phyloP scores from a whole-genome alignment of 2,329 filamentous ascomycete species.

The Clarireedia monteithiana region DNA sequence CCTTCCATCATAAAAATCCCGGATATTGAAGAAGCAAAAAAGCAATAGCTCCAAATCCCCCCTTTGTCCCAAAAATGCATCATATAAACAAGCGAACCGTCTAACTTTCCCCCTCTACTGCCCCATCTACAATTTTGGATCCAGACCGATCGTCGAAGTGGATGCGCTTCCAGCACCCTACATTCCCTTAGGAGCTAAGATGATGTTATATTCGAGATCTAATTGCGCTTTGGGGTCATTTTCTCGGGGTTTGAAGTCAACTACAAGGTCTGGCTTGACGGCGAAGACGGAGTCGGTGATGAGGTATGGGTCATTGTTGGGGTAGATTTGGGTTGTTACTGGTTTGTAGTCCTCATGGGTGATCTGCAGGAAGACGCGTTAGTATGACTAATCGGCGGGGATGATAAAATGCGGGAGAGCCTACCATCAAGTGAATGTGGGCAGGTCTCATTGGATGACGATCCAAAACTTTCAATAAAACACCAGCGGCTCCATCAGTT shows the following conservation, averaged over 20 bases:
- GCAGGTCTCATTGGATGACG: conserved; percentile 50
- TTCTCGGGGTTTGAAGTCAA: conserved; percentile 34
- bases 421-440: conserved; percentile 50
- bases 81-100: no score
- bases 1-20: no score
- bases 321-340: conserved; percentile 72
- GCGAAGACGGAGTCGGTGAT: conserved; percentile 45
- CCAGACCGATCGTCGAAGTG: background rate
- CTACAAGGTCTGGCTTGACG: conserved; percentile 43
- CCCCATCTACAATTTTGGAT: background rate
- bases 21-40: no score
- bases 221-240: conserved; percentile 28
- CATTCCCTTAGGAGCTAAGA: conserved; percentile 12
- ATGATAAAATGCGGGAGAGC: background rate
- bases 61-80: no score
- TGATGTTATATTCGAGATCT: conserved; percentile 31
- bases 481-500: conserved; percentile 44
- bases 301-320: conserved; percentile 56
- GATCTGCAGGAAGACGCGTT: conserved; percentile 31
- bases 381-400: background rate
- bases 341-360: conserved; percentile 53
- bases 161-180: background rate
- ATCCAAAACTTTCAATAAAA: conserved; percentile 45
- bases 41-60: no score
- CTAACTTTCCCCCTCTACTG: background rate